Base-by-base conservation (phyloP, 345 rosid genomes). In the Psidium guajava region DNA sequence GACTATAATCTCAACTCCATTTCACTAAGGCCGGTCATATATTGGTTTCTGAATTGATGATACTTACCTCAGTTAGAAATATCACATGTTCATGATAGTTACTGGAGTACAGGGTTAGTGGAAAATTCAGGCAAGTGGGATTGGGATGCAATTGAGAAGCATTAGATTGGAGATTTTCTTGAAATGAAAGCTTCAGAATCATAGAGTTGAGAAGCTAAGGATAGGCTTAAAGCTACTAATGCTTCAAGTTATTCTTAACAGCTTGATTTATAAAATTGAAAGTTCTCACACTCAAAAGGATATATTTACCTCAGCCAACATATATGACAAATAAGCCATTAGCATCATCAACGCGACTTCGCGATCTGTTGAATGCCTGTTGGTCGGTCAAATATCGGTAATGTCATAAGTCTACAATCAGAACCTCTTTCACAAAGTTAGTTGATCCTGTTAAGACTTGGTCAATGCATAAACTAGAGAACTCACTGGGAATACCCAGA, bases 301-400 rank as follows among this genome's bases (percentile, higher is more conserved):
- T 8, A 51, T 52, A 81, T 32, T 82, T 90, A 94, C 97, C 97
- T 94, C 95, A 44, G 97, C 97, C 81, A 94, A 55, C 91, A 93
- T 90, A 88, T 91, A 94, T 36, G 94, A 91, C 57, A 91, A 86
- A 88, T 94, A 94, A 82, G 97, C 94, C 97, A 93, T 93, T 54
- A 94, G 90, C 88, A 94, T 91, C 95, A 89, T 90, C 40, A 91
- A 88, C 8, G 96, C 94, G 61, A 93, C 92, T 88, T 94, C 95
- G 56, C 95, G 94, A 83, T 93, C 94, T 4, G 94, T 93, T 32
- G 96, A 94, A 86, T 94, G 95, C 90, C 96, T 94, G 90, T 61
- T 55, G 73, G 86, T 54, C 49, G 73, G 86, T 54, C 49, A 83
- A 49, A 82, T 22, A 56, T 61, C 58, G 36, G 24, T 14, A 77